Conservation (phyloP, 2,329 filamentous ascomycete genomes). For the Trichophaea hybrida region DNA sequence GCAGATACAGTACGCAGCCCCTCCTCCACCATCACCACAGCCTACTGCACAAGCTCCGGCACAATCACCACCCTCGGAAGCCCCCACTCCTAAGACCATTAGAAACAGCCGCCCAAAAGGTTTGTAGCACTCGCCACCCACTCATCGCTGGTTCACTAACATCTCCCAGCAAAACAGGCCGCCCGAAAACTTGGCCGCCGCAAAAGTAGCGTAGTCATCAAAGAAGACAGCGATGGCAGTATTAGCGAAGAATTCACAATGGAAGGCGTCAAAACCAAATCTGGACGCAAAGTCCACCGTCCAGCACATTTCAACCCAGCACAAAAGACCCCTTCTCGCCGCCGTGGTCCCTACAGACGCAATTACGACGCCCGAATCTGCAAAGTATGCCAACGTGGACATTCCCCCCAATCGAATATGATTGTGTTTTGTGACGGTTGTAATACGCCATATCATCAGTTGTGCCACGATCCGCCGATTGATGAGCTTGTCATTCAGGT, state of each 20-base stretch:
- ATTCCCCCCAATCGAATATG: slow-evolving; percentile 58
- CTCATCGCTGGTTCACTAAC: background rate
- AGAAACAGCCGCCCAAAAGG: background rate
- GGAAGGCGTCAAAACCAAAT: slow-evolving; percentile 47
- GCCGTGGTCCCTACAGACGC: slow-evolving; percentile 40
- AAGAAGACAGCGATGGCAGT: slow-evolving; percentile 18
- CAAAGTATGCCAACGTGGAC: slow-evolving; percentile 56
- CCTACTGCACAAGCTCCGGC: background rate
- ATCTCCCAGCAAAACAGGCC: slow-evolving; percentile 6
- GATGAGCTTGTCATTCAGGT: slow-evolving; percentile 53
- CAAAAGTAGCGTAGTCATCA: slow-evolving; percentile 13
- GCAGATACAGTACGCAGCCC: background rate
- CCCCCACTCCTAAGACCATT: background rate
- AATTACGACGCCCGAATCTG: slow-evolving; percentile 50
- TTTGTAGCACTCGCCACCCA: background rate
- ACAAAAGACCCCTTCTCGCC: slow-evolving; percentile 33
- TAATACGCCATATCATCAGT: slow-evolving; percentile 65
- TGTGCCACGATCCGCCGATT: slow-evolving; percentile 64
- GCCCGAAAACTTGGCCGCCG: slow-evolving; percentile 8
- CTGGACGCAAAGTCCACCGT: slow-evolving; percentile 56
- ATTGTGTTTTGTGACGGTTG: slow-evolving; percentile 80
- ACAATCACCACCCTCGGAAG: background rate
- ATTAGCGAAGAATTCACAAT: slow-evolving; percentile 22
- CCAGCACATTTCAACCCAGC: slow-evolving; percentile 49
- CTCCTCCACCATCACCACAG: background rate